Conservation (phyloP, 352 stramenopile genomes). For the Lagenidium giganteum region DNA sequence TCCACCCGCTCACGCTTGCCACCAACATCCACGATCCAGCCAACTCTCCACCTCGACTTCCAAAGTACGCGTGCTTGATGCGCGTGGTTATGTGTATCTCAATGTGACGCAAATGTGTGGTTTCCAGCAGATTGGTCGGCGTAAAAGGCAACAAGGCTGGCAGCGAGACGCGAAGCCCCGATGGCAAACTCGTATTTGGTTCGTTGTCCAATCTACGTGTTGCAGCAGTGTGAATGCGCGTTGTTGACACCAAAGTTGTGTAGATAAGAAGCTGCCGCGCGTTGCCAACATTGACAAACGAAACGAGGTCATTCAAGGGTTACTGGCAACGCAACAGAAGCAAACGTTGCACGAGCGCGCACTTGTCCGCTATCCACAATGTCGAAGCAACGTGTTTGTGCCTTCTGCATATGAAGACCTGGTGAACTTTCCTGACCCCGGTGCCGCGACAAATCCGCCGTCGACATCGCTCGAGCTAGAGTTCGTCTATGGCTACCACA, state of each 20-base stretch:
- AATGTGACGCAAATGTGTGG: no score
- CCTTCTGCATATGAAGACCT: slow-evolving; percentile 41
- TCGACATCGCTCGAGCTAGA: slow-evolving; percentile 42
- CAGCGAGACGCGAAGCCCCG: slow-evolving; percentile 30
- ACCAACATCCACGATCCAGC: slow-evolving; percentile 19
- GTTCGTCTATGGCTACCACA: slow-evolving; percentile 59
- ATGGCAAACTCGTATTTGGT: slow-evolving; percentile 69
- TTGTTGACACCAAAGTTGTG: not conserved
- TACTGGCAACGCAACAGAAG: slow-evolving; percentile 47
- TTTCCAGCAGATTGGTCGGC: no score
- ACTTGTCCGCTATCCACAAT: slow-evolving; percentile 57
- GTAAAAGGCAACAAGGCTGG: slow-evolving; percentile 28
- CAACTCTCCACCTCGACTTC: slow-evolving; percentile 25
- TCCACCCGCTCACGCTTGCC: slow-evolving; percentile 29
- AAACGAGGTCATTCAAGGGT: slow-evolving; percentile 26
- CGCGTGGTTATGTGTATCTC: no score
- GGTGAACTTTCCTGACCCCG: slow-evolving; percentile 2
- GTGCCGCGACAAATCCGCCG: slow-evolving; percentile 16
- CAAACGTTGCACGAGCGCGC: slow-evolving; percentile 61
- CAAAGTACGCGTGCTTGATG: slow-evolving; percentile 34
- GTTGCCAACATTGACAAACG: slow-evolving; percentile 71
- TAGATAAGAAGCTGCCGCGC: slow-evolving; percentile 66
- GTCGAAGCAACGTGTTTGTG: slow-evolving; percentile 58
- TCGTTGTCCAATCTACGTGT: no score
- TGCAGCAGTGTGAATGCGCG: no score